Evolutionary conservation across 2,329 filamentous ascomycete species (phyloP).

Genomic region (Calonectria hongkongensis): DNA sequence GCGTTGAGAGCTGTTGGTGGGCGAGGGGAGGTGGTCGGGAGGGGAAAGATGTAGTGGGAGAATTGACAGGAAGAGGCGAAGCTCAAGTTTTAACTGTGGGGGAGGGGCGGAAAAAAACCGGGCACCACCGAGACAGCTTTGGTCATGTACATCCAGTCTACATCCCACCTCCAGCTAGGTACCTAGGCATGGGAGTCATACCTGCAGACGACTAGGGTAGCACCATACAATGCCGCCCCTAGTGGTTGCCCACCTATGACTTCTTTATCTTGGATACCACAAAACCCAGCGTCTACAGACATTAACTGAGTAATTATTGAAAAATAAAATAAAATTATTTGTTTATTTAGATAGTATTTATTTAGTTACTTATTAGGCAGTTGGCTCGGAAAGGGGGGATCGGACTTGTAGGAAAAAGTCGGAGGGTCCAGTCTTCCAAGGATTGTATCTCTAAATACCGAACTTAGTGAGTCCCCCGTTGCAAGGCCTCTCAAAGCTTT

Average conservation of each 20-base stretch:
- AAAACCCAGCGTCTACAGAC: too few relatives aligned
- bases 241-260: too few relatives aligned
- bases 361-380: too few relatives aligned
- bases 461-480: slow-evolving; percentile 15
- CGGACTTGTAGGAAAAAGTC: too few relatives aligned
- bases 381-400: too few relatives aligned
- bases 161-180: too few relatives aligned
- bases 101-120: slow-evolving; percentile 45
- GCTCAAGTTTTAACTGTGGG: slow-evolving; percentile 29
- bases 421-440: too few relatives aligned
- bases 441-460: slow-evolving; percentile 2
- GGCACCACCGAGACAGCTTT: not conserved
- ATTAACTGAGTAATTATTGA: too few relatives aligned
- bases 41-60: slow-evolving; percentile 34
- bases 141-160: too few relatives aligned
- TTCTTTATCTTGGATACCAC: too few relatives aligned
- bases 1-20: slow-evolving; percentile 20
- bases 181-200: not conserved
- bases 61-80: slow-evolving; percentile 29
- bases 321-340: too few relatives aligned
- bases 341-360: too few relatives aligned
- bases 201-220: not conserved
- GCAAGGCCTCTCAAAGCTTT: not conserved
- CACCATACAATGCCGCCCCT: not conserved
- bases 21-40: slow-evolving; percentile 14